A percentile compares a stretch with the other conserved stretches of the same genome.
Evolutionary conservation across 371 early-diverging fungal species (phyloP).

Genomic region (Saksenaea vasiformis): DNA sequence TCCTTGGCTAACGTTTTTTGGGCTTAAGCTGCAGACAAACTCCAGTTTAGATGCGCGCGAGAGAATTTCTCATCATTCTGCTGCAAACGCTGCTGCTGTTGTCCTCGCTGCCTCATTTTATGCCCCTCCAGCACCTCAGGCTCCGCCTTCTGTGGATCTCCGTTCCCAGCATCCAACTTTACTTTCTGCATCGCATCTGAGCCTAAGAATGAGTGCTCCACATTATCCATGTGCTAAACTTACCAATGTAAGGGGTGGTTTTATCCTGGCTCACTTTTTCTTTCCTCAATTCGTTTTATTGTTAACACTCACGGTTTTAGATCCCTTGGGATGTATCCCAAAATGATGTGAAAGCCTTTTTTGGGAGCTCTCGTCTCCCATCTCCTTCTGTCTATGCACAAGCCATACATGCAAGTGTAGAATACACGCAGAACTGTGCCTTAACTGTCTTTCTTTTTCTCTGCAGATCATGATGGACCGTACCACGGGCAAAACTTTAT

Average conservation of each 20-base stretch:
- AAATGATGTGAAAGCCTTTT: constrained; percentile 53
- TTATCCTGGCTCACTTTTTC: not conserved
- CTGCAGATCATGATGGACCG: constrained; percentile 59
- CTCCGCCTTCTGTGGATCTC: not conserved
- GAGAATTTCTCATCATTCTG: not conserved
- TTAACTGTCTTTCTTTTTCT: not conserved
- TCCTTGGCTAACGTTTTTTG: not conserved
- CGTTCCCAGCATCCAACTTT: not conserved
- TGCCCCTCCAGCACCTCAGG: not conserved
- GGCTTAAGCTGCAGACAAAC: not conserved
- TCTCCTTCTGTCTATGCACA: constrained; percentile 41
- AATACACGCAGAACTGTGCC: not conserved
- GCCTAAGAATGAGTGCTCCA: constrained; percentile 5
- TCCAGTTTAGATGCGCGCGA: not conserved
- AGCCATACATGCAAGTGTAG: constrained; percentile 49
- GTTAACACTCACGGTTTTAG: constrained; percentile 16
- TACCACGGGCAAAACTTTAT: constrained; percentile 65
- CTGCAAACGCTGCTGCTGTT: not conserved
- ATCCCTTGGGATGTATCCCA: constrained; percentile 65
- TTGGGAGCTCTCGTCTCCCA: constrained; percentile 42
- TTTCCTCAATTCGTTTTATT: not conserved
- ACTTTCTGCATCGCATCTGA: not conserved
- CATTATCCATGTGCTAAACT: constrained; percentile 43
- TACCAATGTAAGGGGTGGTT: constrained; percentile 33
- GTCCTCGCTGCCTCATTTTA: not conserved